Conservation (phyloP, 228 moss, liverwort and hornwort species). For the Sphagnum magellanicum region DNA sequence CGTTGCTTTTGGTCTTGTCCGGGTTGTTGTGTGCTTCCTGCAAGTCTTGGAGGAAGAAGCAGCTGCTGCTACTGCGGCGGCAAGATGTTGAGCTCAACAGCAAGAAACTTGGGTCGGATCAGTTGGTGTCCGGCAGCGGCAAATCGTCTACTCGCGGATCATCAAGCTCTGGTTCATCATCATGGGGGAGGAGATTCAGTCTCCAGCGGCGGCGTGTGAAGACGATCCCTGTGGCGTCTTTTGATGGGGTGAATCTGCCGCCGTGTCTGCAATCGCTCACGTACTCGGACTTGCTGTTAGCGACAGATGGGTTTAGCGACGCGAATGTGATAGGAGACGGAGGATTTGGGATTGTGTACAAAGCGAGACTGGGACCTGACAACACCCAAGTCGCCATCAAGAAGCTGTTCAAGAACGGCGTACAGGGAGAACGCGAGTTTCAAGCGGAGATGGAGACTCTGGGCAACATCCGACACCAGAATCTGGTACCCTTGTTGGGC, state of each 20-base stretch:
- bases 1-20: too few species aligned
- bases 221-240: slow-evolving; percentile 36
- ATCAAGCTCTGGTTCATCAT: too few species aligned
- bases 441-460: slow-evolving; percentile 56
- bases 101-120: slow-evolving; percentile 13
- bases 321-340: slow-evolving; percentile 72
- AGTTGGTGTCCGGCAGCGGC: slow-evolving; percentile 23
- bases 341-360: slow-evolving; percentile 79
- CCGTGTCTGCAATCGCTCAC: slow-evolving; percentile 52
- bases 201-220: slow-evolving; percentile 6
- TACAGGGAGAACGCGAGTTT: slow-evolving; percentile 43
- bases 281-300: slow-evolving; percentile 57
- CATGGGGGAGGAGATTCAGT: too few species aligned
- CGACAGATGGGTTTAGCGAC: slow-evolving; percentile 59
- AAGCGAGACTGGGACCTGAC: slow-evolving; percentile 44
- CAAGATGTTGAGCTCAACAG: too few species aligned
- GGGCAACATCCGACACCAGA: slow-evolving; percentile 51
- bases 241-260: slow-evolving; percentile 16
- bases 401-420: slow-evolving; percentile 56
- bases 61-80: neutral
- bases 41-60: neutral
- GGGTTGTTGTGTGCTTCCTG: slow-evolving; percentile 1
- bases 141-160: slow-evolving; percentile 18
- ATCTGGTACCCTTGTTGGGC: slow-evolving; percentile 64
- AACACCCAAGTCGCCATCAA: slow-evolving; percentile 67